These are phyloP conservation scores for Phanerochaete sordida DNA, from an alignment of 768 basidiomycete genomes.

Conservation along the genomic window DNA sequence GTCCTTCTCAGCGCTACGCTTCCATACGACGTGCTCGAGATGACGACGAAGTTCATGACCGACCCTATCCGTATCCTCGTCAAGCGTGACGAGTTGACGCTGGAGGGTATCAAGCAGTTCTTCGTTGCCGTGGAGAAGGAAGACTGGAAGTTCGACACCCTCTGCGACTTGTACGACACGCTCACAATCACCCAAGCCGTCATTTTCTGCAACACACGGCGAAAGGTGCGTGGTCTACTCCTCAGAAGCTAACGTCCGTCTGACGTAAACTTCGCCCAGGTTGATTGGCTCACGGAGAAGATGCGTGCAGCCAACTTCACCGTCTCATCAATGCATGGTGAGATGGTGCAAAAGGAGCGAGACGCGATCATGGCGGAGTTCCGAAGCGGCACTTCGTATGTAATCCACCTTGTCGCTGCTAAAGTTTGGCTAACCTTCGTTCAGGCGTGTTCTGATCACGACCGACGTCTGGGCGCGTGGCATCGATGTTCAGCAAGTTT, in stretches of 20 bases:
- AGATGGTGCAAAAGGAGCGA: slow-evolving; percentile 94
- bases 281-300: slow-evolving; percentile 98
- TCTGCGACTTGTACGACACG: slow-evolving; percentile 97
- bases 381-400: slow-evolving; percentile 87
- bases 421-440: slow-evolving; percentile 1
- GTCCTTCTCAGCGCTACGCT: slow-evolving; percentile 95
- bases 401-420: slow-evolving; percentile 13
- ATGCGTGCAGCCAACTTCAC: slow-evolving; percentile 99
- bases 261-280: slow-evolving; percentile 38
- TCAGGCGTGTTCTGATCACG: slow-evolving; percentile 88
- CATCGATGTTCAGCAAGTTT: slow-evolving; percentile 98
- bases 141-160: slow-evolving; percentile 99
- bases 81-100: slow-evolving; percentile 97
- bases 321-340: slow-evolving; percentile 93
- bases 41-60: slow-evolving; percentile 99
- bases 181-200: slow-evolving; percentile 99
- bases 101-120: slow-evolving; percentile 96
- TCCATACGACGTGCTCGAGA: slow-evolving; percentile 95
- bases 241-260: neutral
- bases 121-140: slow-evolving; percentile 99
- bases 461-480: slow-evolving; percentile 98
- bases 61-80: slow-evolving; percentile 98
- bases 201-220: slow-evolving; percentile 97
- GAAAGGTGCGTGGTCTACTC: slow-evolving; percentile 64
- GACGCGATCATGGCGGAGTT: slow-evolving; percentile 98